These are phyloP conservation scores for Lojkania enalia DNA, from an alignment of 2,329 filamentous ascomycete genomes.

Conservation along the genomic window DNA sequence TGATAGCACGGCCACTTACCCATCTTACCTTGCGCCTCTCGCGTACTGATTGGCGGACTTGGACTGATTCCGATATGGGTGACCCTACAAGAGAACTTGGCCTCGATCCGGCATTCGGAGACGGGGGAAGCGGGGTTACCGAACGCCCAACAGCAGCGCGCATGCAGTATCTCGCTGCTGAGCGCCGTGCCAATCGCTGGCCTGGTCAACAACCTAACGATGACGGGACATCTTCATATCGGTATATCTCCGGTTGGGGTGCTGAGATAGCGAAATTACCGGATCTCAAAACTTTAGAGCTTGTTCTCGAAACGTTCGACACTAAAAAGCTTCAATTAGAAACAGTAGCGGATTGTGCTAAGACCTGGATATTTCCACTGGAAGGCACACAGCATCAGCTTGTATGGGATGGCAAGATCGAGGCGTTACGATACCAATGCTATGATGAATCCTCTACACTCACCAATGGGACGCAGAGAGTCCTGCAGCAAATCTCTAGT, in stretches of 20 bases:
- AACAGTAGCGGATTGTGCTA: slow-evolving; percentile 29
- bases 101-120: slow-evolving; percentile 26
- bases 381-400: slow-evolving; percentile 15
- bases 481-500: no score
- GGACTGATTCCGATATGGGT: slow-evolving; percentile 2
- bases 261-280: slow-evolving; percentile 16
- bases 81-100: slow-evolving; percentile 11
- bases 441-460: not conserved
- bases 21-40: slow-evolving; percentile 18
- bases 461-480: not conserved
- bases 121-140: not conserved
- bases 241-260: slow-evolving; percentile 16
- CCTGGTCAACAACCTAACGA: not conserved
- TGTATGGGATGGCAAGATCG: slow-evolving; percentile 29
- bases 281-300: slow-evolving; percentile 22
- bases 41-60: slow-evolving; percentile 19
- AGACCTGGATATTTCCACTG: slow-evolving; percentile 34
- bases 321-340: slow-evolving; percentile 30
- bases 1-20: slow-evolving; percentile 17
- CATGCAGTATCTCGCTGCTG: slow-evolving; percentile 24
- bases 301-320: slow-evolving; percentile 33
- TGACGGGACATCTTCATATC: not conserved
- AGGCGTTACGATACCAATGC: slow-evolving; percentile 13
- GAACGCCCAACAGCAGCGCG: slow-evolving; percentile 9
- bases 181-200: slow-evolving; percentile 19